Evolutionary conservation across 1,139 yeast species (phyloP).

Genomic region (Kodamaea sp.): DNA sequence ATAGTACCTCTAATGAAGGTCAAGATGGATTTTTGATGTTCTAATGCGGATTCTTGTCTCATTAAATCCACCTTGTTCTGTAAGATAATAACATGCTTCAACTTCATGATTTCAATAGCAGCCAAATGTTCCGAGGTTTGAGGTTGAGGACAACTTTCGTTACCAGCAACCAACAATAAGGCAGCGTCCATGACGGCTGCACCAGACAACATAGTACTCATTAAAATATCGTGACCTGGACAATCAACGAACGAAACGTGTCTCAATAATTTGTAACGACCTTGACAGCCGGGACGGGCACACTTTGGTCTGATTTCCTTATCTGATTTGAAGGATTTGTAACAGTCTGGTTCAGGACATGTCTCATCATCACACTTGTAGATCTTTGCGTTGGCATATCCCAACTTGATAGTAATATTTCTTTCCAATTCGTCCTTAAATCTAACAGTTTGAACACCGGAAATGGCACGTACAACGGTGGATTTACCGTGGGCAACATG

Average conservation of each 20-base stretch:
- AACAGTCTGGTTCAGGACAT: constrained; percentile 95
- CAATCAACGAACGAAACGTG: constrained; percentile 99
- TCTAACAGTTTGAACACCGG: constrained; percentile 98
- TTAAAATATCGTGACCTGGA: constrained; percentile 99
- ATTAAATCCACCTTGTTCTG: constrained; percentile 98
- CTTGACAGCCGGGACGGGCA: constrained; percentile 76
- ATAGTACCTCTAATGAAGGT: constrained; percentile 95
- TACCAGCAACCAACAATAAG: constrained; percentile 90
- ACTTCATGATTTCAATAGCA: constrained; percentile 98
- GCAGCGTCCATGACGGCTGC: constrained; percentile 99
- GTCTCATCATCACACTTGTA: constrained; percentile 86
- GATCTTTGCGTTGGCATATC: constrained; percentile 98
- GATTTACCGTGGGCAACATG: constrained; percentile 99
- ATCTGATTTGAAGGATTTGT: constrained; percentile 90
- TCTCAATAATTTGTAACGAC: constrained; percentile 86
- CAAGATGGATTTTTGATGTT: constrained; percentile 89
- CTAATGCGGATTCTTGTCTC: constrained; percentile 96
- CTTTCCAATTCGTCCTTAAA: constrained; percentile 98
- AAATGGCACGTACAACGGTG: constrained; percentile 97
- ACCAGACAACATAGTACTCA: constrained; percentile 99
- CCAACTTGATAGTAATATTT: constrained; percentile 96
- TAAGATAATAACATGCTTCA: constrained; percentile 92
- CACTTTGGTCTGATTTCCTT: constrained; percentile 94
- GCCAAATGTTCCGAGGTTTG: constrained; percentile 99
- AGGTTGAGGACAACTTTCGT: constrained; percentile 99